These are phyloP conservation scores for Lasiosphaeriaceae sp. DNA, from an alignment of 495 filamentous ascomycete genomes.

Conservation along the genomic window DNA sequence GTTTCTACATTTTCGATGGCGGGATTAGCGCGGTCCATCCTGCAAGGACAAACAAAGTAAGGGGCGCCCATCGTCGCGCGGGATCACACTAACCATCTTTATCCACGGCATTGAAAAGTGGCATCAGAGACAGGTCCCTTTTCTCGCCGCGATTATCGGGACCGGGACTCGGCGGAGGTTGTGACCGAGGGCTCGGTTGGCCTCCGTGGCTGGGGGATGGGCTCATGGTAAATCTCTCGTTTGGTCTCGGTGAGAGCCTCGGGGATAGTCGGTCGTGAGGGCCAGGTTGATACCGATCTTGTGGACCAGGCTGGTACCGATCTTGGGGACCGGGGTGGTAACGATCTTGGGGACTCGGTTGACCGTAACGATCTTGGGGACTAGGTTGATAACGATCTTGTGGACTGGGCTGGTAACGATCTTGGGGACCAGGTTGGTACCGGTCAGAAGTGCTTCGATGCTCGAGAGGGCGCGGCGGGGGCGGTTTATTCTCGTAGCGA, in stretches of 20 bases:
- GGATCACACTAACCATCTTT: conserved; percentile 55
- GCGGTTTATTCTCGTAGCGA: conserved; percentile 40
- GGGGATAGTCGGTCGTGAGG: conserved; percentile 19
- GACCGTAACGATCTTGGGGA: conserved; percentile 10
- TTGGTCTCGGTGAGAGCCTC: conserved; percentile 12
- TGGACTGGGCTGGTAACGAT: conserved; percentile 6
- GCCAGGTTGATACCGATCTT: not conserved
- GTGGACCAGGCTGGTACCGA: conserved; percentile 1
- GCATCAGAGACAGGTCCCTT: conserved; percentile 70
- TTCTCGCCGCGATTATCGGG: conserved; percentile 57
- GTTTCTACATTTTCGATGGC: conserved; percentile 48
- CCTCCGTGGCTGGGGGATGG: conserved; percentile 30
- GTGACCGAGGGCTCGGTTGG: conserved; percentile 47
- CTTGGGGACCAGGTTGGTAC: conserved; percentile 10
- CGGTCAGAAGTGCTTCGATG: conserved; percentile 19
- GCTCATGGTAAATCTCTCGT: conserved; percentile 24
- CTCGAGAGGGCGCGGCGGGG: conserved; percentile 30
- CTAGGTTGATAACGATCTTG: conserved; percentile 10
- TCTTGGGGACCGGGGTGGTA: conserved; percentile 3
- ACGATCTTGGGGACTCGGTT: not conserved
- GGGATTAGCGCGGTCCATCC: not conserved
- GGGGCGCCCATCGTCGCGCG: not conserved
- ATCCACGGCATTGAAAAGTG: conserved; percentile 89
- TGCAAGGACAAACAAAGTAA: not conserved
- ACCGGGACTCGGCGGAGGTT: conserved; percentile 62